Base-by-base conservation (phyloP, 2,329 filamentous ascomycete genomes). In the Aspergillus candidus region DNA sequence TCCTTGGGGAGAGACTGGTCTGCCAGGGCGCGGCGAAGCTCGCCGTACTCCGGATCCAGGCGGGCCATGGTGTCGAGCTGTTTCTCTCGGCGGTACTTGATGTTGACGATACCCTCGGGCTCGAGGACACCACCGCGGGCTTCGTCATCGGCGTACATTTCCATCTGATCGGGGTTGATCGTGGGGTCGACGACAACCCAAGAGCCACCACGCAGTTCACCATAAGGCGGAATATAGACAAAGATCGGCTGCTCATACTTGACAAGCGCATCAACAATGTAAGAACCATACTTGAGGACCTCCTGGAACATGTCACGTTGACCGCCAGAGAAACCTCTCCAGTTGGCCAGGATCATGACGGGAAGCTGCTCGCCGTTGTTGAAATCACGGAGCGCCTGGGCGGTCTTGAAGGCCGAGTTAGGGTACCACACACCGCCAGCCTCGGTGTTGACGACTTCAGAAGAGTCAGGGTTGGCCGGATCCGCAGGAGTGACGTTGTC, bases 271-370 rank as follows among this genome's bases (percentile, higher is more conserved):
- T 98, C 93, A 57, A 98, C 93, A 63, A 98, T 98, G 79, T 93
- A 97, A 13, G 91, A 96, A 65, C 93, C 93, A 63, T 98, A 98
- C 78, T 98, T 98, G 71, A 98, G 82, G 12, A 98, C 93, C 73
- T 98, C 93, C 74, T 97, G 96, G 82, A 94, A 98, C 93, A 98
- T 98, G 72, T 98, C 93, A 58, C 91, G 88, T 74, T 98, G 93
- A 54, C 93, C 93, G 76, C 93, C 93, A 56, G 93, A 98, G 88
- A 98, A 98, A 76, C 93, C 93, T 82, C 93, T 85, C 93, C 93
- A 98, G 79, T 98, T 98, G 72, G 93, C 93, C 53, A 98, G 82
- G 66, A 98, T 98, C 89, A 98, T 97, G 55, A 98, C 76, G 45
- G 93, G 93, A 63, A 98, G 78, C 75, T 98, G 93, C 74, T 98